Evolutionary conservation across 345 rosid species (phyloP).

Genomic region (Boechera stricta): DNA sequence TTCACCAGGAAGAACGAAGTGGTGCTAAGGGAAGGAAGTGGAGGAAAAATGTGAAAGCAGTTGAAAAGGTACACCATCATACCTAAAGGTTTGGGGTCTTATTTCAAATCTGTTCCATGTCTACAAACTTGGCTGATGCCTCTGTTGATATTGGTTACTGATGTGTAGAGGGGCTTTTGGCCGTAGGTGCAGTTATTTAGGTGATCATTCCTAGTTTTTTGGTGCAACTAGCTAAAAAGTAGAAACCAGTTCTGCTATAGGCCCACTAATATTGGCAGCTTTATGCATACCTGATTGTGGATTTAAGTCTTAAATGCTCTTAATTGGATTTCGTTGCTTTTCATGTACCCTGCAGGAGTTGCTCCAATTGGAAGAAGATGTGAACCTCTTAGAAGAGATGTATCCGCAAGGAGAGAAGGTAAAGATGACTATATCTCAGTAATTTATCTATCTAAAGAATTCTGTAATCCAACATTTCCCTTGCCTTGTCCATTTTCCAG

Average conservation of each 20-base stretch:
- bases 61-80: conserved; percentile 72
- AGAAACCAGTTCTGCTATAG: conserved; percentile 10
- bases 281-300: conserved; percentile 8
- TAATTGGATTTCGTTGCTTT: conserved; percentile 15
- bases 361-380: conserved; percentile 95
- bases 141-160: neutral
- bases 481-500: conserved; percentile 50
- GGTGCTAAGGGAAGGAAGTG: conserved; percentile 95
- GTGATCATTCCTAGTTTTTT: conserved; percentile 9
- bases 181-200: conserved; percentile 19
- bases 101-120: conserved; percentile 21
- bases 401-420: conserved; percentile 99
- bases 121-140: neutral
- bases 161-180: conserved; percentile 13
- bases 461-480: conserved; percentile 1
- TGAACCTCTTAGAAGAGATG: conserved; percentile 90
- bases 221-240: neutral
- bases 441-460: neutral
- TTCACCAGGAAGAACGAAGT: conserved; percentile 95
- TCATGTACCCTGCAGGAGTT: conserved; percentile 64
- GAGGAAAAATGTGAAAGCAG: conserved; percentile 94
- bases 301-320: neutral
- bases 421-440: conserved; percentile 13
- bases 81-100: conserved; percentile 23
- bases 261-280: neutral